phyloP scores from a whole-genome alignment of 169 alveolate genomes.

The Cryptosporidium tyzzeri region DNA sequence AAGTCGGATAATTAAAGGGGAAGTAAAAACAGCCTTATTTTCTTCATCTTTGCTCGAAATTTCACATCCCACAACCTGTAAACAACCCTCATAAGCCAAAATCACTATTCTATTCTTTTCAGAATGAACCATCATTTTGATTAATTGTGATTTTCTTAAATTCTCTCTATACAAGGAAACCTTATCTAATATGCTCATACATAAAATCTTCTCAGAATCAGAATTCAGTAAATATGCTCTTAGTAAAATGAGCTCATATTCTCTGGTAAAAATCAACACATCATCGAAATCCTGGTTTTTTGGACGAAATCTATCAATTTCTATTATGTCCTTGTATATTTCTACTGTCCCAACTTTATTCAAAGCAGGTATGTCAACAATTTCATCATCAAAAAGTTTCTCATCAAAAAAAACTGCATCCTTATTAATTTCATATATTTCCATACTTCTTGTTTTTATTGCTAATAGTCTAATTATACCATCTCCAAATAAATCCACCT shows the following conservation, averaged over 20 bases:
- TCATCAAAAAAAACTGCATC: not conserved
- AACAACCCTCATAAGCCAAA: conserved; percentile 62
- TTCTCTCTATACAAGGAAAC: conserved; percentile 37
- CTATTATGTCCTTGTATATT: conserved; percentile 33
- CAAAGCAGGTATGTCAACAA: conserved; percentile 29
- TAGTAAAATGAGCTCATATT: conserved; percentile 22
- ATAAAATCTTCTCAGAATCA: conserved; percentile 9
- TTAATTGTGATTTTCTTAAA: conserved; percentile 45
- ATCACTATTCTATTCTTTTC: conserved; percentile 46
- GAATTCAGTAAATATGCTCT: conserved; percentile 45
- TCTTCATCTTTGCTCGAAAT: not conserved
- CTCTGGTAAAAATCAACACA: conserved; percentile 26
- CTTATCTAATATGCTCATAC: conserved; percentile 25
- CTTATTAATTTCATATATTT: conserved; percentile 30
- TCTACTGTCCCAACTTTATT: conserved; percentile 45
- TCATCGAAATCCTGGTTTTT: conserved; percentile 60
- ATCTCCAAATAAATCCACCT: conserved; percentile 63
- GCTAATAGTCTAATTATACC: conserved; percentile 45
- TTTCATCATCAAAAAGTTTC: not conserved
- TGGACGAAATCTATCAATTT: conserved; percentile 47
- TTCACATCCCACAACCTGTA: conserved; percentile 55
- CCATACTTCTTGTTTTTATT: conserved; percentile 40
- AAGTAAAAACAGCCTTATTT: not conserved
- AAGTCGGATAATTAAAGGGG: conserved; percentile 57
- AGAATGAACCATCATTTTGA: conserved; percentile 49